Evolutionary conservation across 768 basidiomycete species (phyloP).

Genomic region (Phaffia tasmanica): DNA sequence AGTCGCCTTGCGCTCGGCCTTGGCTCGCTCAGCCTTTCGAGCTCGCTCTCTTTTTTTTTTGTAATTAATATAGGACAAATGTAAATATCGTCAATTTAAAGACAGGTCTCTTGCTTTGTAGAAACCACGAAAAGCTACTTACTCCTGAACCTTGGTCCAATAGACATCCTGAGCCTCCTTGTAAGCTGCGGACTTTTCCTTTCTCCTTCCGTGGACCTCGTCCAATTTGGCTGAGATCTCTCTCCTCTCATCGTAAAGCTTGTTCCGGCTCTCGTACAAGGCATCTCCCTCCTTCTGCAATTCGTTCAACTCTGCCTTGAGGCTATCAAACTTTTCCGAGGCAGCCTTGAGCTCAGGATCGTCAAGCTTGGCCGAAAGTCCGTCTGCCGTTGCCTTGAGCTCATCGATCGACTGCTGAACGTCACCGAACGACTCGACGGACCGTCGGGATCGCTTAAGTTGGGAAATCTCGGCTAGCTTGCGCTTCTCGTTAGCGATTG

Average conservation of each 20-base stretch:
- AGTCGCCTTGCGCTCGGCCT: constrained; percentile 62
- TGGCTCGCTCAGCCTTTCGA: constrained; percentile 63
- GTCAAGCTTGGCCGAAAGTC: constrained; percentile 69
- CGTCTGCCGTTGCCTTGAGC: constrained; percentile 61
- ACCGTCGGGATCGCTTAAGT: constrained; percentile 57
- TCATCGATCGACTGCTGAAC: constrained; percentile 71
- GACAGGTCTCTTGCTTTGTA: not conserved
- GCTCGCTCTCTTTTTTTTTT: constrained; percentile 41
- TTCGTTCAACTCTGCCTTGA: constrained; percentile 74
- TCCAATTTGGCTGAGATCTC: constrained; percentile 46
- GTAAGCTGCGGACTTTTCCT: constrained; percentile 25
- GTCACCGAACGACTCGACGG: constrained; percentile 68
- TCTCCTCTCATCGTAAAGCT: constrained; percentile 80
- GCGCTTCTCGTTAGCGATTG: constrained; percentile 88
- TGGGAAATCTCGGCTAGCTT: constrained; percentile 79
- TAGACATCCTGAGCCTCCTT: constrained; percentile 26
- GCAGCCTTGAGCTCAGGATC: constrained; percentile 78
- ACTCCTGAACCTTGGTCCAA: constrained; percentile 26
- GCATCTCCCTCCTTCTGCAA: constrained; percentile 79
- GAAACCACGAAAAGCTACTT: not conserved
- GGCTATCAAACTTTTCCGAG: constrained; percentile 65
- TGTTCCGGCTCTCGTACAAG: constrained; percentile 59
- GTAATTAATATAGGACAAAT: not conserved
- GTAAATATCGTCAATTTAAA: not conserved
- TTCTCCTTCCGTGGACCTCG: constrained; percentile 22